Percentiles rank a stretch among this genome's conserved stretches.
These are phyloP conservation scores for Pelargonium australe DNA, from an alignment of 441 rosid species.

Conservation along the genomic window DNA sequence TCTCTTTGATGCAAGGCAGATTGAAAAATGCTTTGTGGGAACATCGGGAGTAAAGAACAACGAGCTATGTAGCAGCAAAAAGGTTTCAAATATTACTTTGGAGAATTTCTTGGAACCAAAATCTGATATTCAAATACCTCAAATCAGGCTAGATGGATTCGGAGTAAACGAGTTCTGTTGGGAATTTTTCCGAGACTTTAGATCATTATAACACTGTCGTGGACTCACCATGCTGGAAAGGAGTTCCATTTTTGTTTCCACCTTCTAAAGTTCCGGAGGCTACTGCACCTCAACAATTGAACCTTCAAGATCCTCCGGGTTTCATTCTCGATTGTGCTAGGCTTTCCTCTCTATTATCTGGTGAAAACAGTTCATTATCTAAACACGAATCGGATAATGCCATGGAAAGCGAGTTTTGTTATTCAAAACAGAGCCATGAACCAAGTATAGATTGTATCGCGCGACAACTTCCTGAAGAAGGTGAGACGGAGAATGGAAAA, in stretches of 20 bases:
- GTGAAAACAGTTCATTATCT: slow-evolving; percentile 26
- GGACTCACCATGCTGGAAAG: slow-evolving; percentile 61
- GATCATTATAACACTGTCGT: slow-evolving; percentile 35
- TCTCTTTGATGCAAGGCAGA: slow-evolving; percentile 30
- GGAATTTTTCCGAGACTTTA: slow-evolving; percentile 34
- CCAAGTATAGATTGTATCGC: slow-evolving; percentile 17
- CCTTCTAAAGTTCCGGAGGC: slow-evolving; percentile 28
- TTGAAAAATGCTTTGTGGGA: slow-evolving; percentile 2
- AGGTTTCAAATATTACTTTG: slow-evolving; percentile 25
- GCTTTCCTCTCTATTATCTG: slow-evolving; percentile 28
- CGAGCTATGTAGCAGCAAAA: slow-evolving; percentile 24
- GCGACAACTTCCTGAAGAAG: slow-evolving; percentile 25
- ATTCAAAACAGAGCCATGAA: slow-evolving; percentile 22
- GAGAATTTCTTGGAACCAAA: slow-evolving; percentile 22
- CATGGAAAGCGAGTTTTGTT: slow-evolving; percentile 25
- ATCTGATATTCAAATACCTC: slow-evolving; percentile 28
- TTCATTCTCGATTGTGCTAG: slow-evolving; percentile 23
- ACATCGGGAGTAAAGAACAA: slow-evolving; percentile 25
- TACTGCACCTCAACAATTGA: slow-evolving; percentile 22
- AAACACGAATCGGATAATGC: slow-evolving; percentile 24
- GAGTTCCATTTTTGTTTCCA: slow-evolving; percentile 34
- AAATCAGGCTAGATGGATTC: slow-evolving; percentile 28
- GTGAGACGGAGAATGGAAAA: slow-evolving; percentile 21
- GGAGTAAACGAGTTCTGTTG: slow-evolving; percentile 31
- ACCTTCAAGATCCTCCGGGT: slow-evolving; percentile 31